phyloP scores from a whole-genome alignment of 2,329 filamentous ascomycete species.

The Podosphaera leucotricha region DNA sequence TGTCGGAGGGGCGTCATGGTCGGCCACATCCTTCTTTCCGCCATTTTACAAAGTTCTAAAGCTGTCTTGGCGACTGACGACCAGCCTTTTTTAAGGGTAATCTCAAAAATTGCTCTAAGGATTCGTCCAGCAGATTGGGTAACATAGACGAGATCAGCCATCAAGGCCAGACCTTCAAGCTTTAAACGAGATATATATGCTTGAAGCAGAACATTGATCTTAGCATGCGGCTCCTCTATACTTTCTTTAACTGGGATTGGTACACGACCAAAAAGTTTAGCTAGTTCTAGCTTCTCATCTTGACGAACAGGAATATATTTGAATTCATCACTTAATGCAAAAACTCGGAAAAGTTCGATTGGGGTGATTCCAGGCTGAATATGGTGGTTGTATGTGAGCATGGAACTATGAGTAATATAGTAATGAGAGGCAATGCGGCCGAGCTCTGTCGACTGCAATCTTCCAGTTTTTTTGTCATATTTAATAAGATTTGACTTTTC shows the following conservation, averaged over 20 bases:
- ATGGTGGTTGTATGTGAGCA: constrained; percentile 91
- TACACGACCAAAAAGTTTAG: constrained; percentile 70
- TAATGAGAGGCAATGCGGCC: constrained; percentile 94
- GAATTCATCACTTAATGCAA: constrained; percentile 90
- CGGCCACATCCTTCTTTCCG: constrained; percentile 98
- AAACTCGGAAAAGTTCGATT: constrained; percentile 91
- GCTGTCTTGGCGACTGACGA: constrained; percentile 78
- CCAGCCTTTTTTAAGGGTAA: constrained; percentile 93
- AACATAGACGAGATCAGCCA: constrained; percentile 97
- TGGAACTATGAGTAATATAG: constrained; percentile 89
- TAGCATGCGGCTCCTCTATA: constrained; percentile 87
- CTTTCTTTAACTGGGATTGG: constrained; percentile 95
- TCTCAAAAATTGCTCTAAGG: constrained; percentile 84
- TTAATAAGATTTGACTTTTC: constrained; percentile 78
- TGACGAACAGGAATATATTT: constrained; percentile 96
- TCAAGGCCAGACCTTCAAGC: constrained; percentile 77
- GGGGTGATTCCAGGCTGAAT: constrained; percentile 81
- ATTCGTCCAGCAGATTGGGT: constrained; percentile 96
- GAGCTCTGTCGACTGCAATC: constrained; percentile 74
- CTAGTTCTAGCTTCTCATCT: constrained; percentile 90
- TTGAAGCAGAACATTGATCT: constrained; percentile 93
- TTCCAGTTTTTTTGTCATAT: constrained; percentile 84
- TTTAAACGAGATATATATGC: constrained; percentile 91
- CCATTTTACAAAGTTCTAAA: constrained; percentile 93
- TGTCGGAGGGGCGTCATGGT: constrained; percentile 93